Percentiles rank a stretch among this genome's conserved stretches.
phyloP scores from a whole-genome alignment of 805 yeast species.

The Zygoascus bituminiphila region DNA sequence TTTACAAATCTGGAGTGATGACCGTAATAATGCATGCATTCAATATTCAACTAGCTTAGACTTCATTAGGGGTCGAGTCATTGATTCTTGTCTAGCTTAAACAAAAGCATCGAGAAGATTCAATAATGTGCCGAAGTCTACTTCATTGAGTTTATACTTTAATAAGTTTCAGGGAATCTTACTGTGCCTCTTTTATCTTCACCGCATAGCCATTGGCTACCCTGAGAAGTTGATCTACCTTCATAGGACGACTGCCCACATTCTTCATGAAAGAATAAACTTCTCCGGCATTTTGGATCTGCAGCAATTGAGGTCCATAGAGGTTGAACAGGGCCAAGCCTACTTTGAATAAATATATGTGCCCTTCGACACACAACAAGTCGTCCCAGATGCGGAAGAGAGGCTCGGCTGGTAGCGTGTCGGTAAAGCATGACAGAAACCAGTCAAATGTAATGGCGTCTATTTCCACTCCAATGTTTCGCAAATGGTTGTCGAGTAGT shows the following conservation, averaged over 20 bases:
- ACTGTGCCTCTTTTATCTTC: too few relatives aligned
- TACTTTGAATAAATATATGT: slow-evolving; percentile 29
- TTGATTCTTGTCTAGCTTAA: not conserved
- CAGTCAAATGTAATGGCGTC: slow-evolving; percentile 47
- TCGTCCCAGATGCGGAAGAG: slow-evolving; percentile 47
- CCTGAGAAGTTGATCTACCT: slow-evolving; percentile 23
- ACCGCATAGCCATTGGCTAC: not conserved
- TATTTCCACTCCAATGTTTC: slow-evolving; percentile 33
- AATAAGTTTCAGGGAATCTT: too few relatives aligned
- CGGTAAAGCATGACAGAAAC: slow-evolving; percentile 50
- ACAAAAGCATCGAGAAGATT: too few relatives aligned
- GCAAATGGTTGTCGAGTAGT: slow-evolving; percentile 31
- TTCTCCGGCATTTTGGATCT: slow-evolving; percentile 23
- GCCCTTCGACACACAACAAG: slow-evolving; percentile 36
- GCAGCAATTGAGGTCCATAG: slow-evolving; percentile 19
- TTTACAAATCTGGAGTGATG: slow-evolving; percentile 53
- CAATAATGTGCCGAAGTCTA: too few relatives aligned
- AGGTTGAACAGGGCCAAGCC: slow-evolving; percentile 28
- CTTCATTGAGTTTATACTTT: not conserved
- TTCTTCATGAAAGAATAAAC: slow-evolving; percentile 28
- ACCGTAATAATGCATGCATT: not conserved
- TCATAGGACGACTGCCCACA: slow-evolving; percentile 22
- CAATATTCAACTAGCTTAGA: not conserved
- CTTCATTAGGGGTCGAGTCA: not conserved
- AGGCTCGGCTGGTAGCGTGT: slow-evolving; percentile 41